Percentiles rank a stretch among this genome's conserved stretches.
phyloP scores from a whole-genome alignment of 2,329 filamentous ascomycete species.

The Pestalotiopsis sp. region DNA sequence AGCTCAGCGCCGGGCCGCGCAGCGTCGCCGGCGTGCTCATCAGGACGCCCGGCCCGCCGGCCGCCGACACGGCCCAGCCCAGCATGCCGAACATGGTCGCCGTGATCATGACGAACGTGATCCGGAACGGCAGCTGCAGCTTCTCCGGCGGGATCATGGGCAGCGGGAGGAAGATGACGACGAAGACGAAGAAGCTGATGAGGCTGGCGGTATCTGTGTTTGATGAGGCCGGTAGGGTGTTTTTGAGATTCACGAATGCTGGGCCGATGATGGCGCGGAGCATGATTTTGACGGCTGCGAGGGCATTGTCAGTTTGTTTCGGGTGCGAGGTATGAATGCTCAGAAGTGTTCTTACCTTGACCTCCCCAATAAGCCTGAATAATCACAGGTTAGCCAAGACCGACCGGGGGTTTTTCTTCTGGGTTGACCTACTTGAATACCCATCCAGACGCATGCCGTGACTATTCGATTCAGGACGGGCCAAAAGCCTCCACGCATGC shows the following conservation, averaged over 20 bases:
- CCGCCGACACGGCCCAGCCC: conserved; percentile 27
- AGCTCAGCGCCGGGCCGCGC: conserved; percentile 27
- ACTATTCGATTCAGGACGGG: conserved; percentile 31
- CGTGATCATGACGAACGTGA: conserved; percentile 29
- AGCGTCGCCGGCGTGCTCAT: conserved; percentile 21
- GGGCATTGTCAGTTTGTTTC: background rate
- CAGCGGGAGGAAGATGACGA: conserved; percentile 26
- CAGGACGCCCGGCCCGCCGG: conserved; percentile 25
- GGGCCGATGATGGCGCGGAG: conserved; percentile 28
- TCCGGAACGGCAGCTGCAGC: conserved; percentile 25
- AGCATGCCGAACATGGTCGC: conserved; percentile 33
- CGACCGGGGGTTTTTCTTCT: background rate
- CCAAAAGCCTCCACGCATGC: conserved; percentile 32
- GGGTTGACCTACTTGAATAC: conserved; percentile 21
- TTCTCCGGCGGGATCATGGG: conserved; percentile 30
- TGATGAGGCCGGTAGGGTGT: conserved; percentile 24
- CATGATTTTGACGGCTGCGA: conserved; percentile 28
- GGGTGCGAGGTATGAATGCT: background rate
- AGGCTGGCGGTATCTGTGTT: conserved; percentile 27
- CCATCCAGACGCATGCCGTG: conserved; percentile 32
- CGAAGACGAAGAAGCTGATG: conserved; percentile 30
- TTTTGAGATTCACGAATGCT: conserved; percentile 23
- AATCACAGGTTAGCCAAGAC: background rate
- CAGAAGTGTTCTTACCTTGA: background rate
- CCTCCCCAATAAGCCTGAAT: background rate